phyloP scores from a whole-genome alignment of 441 rosid species.

The Daphne laureola region DNA sequence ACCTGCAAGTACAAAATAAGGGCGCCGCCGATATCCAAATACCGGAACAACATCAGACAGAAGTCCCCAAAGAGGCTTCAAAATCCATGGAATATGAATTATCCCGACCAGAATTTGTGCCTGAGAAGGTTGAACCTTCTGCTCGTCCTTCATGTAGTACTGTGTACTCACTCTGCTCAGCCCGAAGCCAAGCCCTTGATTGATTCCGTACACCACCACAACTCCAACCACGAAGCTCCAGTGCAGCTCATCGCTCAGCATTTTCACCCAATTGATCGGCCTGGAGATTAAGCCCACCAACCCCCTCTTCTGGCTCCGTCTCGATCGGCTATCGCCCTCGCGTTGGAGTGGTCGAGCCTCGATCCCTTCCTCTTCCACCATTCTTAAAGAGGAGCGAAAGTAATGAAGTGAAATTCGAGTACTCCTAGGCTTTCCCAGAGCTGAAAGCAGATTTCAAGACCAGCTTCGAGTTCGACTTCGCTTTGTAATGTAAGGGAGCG shows the following conservation, averaged over 20 bases:
- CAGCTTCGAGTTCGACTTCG: no score
- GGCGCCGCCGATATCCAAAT: constrained; percentile 52
- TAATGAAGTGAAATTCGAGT: no score
- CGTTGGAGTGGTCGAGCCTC: constrained; percentile 6
- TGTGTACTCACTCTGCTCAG: constrained; percentile 46
- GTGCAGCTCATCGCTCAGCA: constrained; percentile 43
- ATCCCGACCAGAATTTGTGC: constrained; percentile 51
- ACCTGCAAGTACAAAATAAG: constrained; percentile 67
- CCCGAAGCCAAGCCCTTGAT: constrained; percentile 54
- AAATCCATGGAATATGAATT: constrained; percentile 55
- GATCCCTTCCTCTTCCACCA: constrained; percentile 5
- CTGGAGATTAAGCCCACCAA: constrained; percentile 21
- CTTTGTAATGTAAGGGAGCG: no score
- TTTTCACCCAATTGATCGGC: constrained; percentile 42
- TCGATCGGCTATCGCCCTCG: constrained; percentile 3
- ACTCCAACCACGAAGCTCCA: constrained; percentile 72
- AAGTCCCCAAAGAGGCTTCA: constrained; percentile 72
- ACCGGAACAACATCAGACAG: constrained; percentile 62
- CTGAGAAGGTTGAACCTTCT: constrained; percentile 56
- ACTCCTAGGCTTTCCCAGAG: no score
- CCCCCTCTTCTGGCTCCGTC: constrained; percentile 15
- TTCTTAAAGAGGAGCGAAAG: neutral
- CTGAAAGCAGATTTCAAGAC: no score
- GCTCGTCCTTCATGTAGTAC: constrained; percentile 69
- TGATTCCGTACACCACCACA: constrained; percentile 52